Percentiles rank a stretch among this genome's conserved stretches.
phyloP scores from a whole-genome alignment of 257 asterid species.

The Solanum bulbocastanum region DNA sequence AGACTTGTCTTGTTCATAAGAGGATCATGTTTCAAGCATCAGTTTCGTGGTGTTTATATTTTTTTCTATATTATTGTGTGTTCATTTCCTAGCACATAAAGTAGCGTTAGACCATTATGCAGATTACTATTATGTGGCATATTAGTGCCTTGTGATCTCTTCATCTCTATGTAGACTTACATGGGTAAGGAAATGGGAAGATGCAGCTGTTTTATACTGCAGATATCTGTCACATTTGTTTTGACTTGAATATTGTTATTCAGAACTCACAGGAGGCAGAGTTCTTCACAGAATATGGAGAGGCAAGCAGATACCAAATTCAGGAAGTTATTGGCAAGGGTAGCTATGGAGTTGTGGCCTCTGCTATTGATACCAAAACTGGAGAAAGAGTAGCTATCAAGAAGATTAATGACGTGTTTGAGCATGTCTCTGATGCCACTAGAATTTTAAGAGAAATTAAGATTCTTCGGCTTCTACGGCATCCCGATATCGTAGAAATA shows the following conservation, averaged over 20 bases:
- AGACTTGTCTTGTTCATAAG: neutral
- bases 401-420: slow-evolving; percentile 92
- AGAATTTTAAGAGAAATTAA: slow-evolving; percentile 91
- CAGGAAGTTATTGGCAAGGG: slow-evolving; percentile 98
- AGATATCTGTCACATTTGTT: neutral
- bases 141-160: neutral
- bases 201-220: neutral
- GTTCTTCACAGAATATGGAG: slow-evolving; percentile 94
- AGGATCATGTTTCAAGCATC: neutral
- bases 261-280: slow-evolving; percentile 66
- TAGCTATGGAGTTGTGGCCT: slow-evolving; percentile 92
- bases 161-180: neutral
- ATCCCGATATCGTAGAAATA: slow-evolving; percentile 90
- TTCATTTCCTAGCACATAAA: neutral
- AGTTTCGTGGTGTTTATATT: neutral
- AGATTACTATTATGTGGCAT: neutral
- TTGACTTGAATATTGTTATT: slow-evolving; percentile 2
- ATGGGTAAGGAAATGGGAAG: neutral
- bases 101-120: neutral
- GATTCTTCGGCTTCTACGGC: slow-evolving; percentile 84
- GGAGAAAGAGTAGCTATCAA: slow-evolving; percentile 92
- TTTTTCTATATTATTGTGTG: neutral
- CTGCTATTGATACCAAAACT: slow-evolving; percentile 77
- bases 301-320: slow-evolving; percentile 83
- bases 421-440: slow-evolving; percentile 94